These are phyloP conservation scores for Dactylella cylindrospora DNA, from an alignment of 2,329 filamentous ascomycete genomes.

Conservation along the genomic window DNA sequence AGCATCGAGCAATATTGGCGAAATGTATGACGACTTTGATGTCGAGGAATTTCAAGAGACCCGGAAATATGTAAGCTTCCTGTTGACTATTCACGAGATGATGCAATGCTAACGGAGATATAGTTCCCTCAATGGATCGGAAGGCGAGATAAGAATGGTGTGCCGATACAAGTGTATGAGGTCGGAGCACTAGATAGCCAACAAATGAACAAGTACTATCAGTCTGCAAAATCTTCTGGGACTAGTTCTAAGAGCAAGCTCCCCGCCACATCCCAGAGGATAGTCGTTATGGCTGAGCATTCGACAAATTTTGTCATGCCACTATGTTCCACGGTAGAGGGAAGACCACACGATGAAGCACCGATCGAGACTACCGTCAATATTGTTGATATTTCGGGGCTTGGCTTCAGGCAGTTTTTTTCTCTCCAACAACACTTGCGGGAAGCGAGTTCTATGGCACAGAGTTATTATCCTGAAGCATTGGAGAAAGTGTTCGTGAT, in stretches of 20 bases:
- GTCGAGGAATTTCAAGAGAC: constrained; percentile 57
- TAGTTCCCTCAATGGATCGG: constrained; percentile 96
- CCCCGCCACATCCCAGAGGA: constrained; percentile 73
- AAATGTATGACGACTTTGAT: constrained; percentile 28
- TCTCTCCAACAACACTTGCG: constrained; percentile 24
- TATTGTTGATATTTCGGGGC: constrained; percentile 89
- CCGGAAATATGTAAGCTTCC: constrained; percentile 65
- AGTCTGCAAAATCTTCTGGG: constrained; percentile 61
- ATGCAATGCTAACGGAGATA: constrained; percentile 7
- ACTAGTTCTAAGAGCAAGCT: constrained; percentile 56
- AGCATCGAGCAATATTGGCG: constrained; percentile 12
- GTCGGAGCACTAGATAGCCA: constrained; percentile 80
- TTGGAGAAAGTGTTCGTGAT: constrained; percentile 40
- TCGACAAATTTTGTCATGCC: constrained; percentile 84
- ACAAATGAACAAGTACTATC: constrained; percentile 76
- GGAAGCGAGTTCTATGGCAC: constrained; percentile 27
- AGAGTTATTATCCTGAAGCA: constrained; percentile 39
- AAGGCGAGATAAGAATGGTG: constrained; percentile 82
- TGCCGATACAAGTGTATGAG: constrained; percentile 88
- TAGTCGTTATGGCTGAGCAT: constrained; percentile 96
- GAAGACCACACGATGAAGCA: constrained; percentile 57
- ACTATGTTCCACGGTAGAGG: constrained; percentile 71
- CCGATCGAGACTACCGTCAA: constrained; percentile 92
- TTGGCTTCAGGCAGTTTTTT: constrained; percentile 85
- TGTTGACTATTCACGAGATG: background rate